A percentile compares a stretch with the other conserved stretches of the same genome.
Evolutionary conservation across 148 eudicot species (phyloP).

Genomic region (Cornus controversa): DNA sequence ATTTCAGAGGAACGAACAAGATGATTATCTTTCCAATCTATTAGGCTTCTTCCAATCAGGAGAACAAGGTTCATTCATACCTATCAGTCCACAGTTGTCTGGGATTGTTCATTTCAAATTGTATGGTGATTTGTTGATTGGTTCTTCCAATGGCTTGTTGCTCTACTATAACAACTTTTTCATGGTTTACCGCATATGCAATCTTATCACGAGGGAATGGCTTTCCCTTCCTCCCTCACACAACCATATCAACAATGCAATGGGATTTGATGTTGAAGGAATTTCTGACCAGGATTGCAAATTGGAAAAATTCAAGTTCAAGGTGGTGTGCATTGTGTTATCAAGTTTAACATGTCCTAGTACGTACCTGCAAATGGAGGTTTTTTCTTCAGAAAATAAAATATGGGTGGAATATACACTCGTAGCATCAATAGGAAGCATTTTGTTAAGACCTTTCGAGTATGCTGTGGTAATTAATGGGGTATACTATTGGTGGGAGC

Average conservation of each 20-base stretch:
- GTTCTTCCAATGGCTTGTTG: slow-evolving; percentile 8
- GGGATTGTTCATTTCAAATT: not conserved
- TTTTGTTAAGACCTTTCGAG: not conserved
- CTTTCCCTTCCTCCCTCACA: not conserved
- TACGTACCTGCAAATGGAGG: too few species aligned
- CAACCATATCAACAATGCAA: not conserved
- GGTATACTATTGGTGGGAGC: not conserved
- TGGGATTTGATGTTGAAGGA: not conserved
- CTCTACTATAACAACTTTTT: not conserved
- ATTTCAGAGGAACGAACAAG: not conserved
- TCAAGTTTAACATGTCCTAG: not conserved
- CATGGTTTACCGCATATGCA: not conserved
- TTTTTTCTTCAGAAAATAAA: not conserved
- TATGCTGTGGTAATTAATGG: not conserved
- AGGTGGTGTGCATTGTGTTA: not conserved
- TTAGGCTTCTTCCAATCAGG: not conserved
- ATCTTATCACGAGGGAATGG: not conserved
- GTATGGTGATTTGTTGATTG: not conserved
- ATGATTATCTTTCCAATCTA: not conserved
- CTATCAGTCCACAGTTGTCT: not conserved
- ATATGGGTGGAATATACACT: not conserved
- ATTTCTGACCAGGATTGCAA: not conserved
- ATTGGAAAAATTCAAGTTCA: not conserved
- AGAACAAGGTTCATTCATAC: not conserved
- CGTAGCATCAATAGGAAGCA: not conserved